Percentiles rank a stretch among this genome's conserved stretches.
These are phyloP conservation scores for Suhomyces terraborum DNA, from an alignment of 1,139 yeast species.

Conservation along the genomic window DNA sequence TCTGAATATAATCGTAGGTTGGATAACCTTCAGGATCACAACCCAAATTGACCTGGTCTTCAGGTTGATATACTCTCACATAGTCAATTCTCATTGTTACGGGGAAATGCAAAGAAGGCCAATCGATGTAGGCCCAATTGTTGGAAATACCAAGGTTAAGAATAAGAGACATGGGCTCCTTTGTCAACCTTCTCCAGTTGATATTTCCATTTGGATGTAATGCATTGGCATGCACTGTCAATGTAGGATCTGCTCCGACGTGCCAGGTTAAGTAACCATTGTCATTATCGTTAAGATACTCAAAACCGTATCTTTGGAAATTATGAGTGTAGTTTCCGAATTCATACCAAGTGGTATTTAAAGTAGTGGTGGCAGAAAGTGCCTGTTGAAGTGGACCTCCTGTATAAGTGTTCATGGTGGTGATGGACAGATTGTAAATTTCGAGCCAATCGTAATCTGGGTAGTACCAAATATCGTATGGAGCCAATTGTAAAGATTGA, in stretches of 20 bases:
- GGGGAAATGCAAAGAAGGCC: slow-evolving; percentile 32
- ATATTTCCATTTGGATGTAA: slow-evolving; percentile 33
- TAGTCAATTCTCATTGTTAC: slow-evolving; percentile 26
- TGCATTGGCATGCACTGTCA: slow-evolving; percentile 27
- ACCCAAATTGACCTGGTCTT: slow-evolving; percentile 24
- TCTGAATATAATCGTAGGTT: slow-evolving; percentile 27
- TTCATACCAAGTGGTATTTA: slow-evolving; percentile 31
- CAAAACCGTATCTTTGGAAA: slow-evolving; percentile 30
- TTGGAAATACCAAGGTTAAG: slow-evolving; percentile 32
- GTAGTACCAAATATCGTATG: slow-evolving; percentile 33
- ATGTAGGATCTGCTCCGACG: slow-evolving; percentile 29
- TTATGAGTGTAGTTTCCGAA: slow-evolving; percentile 21
- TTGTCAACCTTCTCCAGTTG: slow-evolving; percentile 27
- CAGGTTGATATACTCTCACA: slow-evolving; percentile 31
- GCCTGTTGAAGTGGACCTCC: slow-evolving; percentile 36
- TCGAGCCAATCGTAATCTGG: slow-evolving; percentile 30
- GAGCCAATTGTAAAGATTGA: slow-evolving; percentile 33
- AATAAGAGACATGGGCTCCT: slow-evolving; percentile 32
- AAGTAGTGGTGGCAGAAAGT: slow-evolving; percentile 28
- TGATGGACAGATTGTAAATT: slow-evolving; percentile 24
- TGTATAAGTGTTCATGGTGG: slow-evolving; percentile 32
- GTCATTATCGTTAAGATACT: slow-evolving; percentile 27
- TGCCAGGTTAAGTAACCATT: slow-evolving; percentile 31
- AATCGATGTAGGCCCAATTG: slow-evolving; percentile 35
- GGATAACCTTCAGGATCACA: slow-evolving; percentile 32